Conservation (phyloP, 2,329 filamentous ascomycete genomes). For the Colletotrichum caudatum region DNA sequence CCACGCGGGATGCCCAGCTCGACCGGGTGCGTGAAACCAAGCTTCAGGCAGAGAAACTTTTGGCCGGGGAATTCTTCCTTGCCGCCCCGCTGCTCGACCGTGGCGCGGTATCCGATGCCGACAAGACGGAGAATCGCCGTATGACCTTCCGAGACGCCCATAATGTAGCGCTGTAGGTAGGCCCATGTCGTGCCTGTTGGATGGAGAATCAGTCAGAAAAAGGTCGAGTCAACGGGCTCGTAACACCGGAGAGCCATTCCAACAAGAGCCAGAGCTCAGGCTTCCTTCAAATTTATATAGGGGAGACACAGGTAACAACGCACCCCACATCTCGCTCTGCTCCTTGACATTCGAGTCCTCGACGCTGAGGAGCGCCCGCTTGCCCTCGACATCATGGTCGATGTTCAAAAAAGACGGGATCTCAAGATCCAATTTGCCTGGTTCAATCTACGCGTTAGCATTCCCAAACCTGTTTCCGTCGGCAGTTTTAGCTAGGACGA, state of each 20-base stretch:
- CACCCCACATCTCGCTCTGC: constrained; percentile 97
- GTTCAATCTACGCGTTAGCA: constrained; percentile 22
- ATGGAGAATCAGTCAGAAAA: constrained; percentile 43
- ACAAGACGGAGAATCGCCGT: constrained; percentile 92
- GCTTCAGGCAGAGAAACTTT: constrained; percentile 91
- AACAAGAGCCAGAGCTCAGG: not conserved
- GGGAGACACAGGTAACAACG: constrained; percentile 42
- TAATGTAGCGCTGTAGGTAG: constrained; percentile 89
- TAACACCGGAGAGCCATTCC: not conserved
- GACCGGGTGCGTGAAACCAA: constrained; percentile 96
- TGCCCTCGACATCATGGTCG: constrained; percentile 71
- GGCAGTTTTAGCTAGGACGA: not conserved
- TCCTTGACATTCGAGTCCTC: constrained; percentile 75
- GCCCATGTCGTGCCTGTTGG: constrained; percentile 84
- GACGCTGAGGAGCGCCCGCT: constrained; percentile 77
- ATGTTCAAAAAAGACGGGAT: constrained; percentile 85
- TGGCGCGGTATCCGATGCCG: constrained; percentile 94
- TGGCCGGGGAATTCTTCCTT: constrained; percentile 84
- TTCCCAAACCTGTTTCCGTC: not conserved
- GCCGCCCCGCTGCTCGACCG: constrained; percentile 80
- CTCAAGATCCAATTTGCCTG: constrained; percentile 80
- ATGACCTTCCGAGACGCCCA: constrained; percentile 96
- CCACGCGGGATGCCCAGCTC: constrained; percentile 87
- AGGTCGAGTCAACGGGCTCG: not conserved
- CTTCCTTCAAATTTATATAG: not conserved